Evolutionary conservation across 2,329 filamentous ascomycete species (phyloP).

Genomic region (Pseudogymnoascus sp.): DNA sequence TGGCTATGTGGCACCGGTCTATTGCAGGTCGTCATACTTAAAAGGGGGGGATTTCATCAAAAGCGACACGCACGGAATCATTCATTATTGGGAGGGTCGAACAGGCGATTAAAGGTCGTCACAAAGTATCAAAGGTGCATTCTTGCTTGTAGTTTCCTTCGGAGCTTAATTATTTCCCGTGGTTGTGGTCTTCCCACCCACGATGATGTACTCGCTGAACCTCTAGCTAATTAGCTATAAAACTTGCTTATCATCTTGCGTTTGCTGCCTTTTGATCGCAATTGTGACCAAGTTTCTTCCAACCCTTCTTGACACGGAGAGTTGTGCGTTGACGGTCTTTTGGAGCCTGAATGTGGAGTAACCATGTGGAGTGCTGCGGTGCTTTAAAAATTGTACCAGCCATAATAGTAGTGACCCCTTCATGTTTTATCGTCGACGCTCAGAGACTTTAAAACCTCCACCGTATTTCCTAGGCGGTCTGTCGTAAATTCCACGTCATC

Average conservation of each 20-base stretch:
- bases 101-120: not conserved
- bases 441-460: constrained; percentile 12
- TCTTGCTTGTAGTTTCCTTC: constrained; percentile 4
- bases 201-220: constrained; percentile 5
- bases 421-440: constrained; percentile 27
- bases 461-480: constrained; percentile 24
- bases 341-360: not conserved
- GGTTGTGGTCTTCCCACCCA: not conserved
- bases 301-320: constrained; percentile 5
- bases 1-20: not conserved
- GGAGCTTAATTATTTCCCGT: constrained; percentile 1
- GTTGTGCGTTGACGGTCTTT: not conserved
- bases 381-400: constrained; percentile 1
- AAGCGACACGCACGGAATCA: not conserved
- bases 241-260: not conserved
- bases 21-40: constrained; percentile 1
- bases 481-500: constrained; percentile 27
- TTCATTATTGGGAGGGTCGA: not conserved
- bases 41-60: not conserved
- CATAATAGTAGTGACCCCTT: constrained; percentile 3
- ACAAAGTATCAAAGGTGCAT: constrained; percentile 3
- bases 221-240: constrained; percentile 6
- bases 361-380: not conserved
- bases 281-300: not conserved
- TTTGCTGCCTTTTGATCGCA: constrained; percentile 3